Evolutionary conservation across 345 rosid genomes (phyloP), one percentile per base, ranked within the genome.

Genomic region (Physaria fendleri): DNA sequence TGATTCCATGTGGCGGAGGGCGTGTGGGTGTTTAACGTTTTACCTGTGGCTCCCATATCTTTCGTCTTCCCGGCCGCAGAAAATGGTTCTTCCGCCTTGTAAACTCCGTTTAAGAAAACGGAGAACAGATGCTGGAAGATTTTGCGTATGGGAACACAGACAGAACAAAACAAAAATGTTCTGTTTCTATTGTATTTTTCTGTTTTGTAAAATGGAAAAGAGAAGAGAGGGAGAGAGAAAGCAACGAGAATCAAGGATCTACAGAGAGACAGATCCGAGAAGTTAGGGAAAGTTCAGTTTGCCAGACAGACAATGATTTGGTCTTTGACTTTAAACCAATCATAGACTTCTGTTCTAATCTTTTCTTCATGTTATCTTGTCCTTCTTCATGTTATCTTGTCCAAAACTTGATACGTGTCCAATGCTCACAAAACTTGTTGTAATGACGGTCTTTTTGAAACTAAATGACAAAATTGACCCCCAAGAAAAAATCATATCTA

Each of bases 21-120:
- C 35, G 37, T 29, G 42, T 61, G 62, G 11, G 13, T 21, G 21
- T 61, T 29, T 4, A 12, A 24, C 33, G 54, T 68, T 53, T 12
- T 23, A 1, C 68, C 63, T 28, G 44, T 52, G 57, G 63, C 25
- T 69, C 57, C 63, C 73, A 69, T 69, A 33, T 51, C 47, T 59
- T 41, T 18, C 45, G 16, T 53, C 30, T 37, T 39, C 29, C 29
- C 65, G 41, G 60, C 43, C 27, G 0, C 12, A 53, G 41, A 21
- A 11, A 59, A 59, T 2, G 20, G 20, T 59, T 51, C 61, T 68
- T 59, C 72, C 66, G 57, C 57, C 44, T 51, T 45, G 38, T 44
- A 21, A 21, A 23, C 55, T 45, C 73, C 62, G 68, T 68, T 30
- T 1, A 43, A 14, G 12, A 13, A 9, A 41, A 33, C 68, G 63